Evolutionary conservation across 2,329 filamentous ascomycete species (phyloP), one percentile per base, ranked within the genome.

Genomic region (Penicillium aurantiogriseum): DNA sequence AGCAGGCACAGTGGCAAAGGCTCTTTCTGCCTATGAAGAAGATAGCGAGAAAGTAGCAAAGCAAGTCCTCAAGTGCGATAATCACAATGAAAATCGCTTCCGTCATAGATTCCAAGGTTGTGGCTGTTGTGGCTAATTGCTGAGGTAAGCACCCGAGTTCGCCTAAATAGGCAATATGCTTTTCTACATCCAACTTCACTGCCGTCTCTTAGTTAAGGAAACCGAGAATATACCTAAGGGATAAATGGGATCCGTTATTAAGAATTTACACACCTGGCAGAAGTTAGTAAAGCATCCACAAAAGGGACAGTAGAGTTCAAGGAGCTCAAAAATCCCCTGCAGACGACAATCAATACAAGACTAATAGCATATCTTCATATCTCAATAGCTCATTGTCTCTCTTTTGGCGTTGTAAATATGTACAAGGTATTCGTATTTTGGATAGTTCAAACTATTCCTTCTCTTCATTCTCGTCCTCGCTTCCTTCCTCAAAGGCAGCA

Each of bases 81-180:
- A 58, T 60, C 54, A 63, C 51, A 48, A 55, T 53, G 51, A 61
- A 64, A 59, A 35, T 61, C 59, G 42, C 55, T 54, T 58, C 55
- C 59, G 61, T 62, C 64, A 66, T 66, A 46, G 54, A 58, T 31
- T 44, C 21, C 5, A 27, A n/a, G 25, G 25, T 27, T 55, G 59
- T 58, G 59, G 61, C 54, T 25, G 40, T 46, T 54, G 33, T 57
- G 54, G 56, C 58, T 56, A 27, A 36, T 17, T 27, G 21, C 5
- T 58, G 23, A 51, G 31, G 36, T 47, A 47, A 51, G 7, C 31
- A 8, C 19, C 1, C 3, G 3, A 5, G 5, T 13, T 49, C 15
- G 29, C 38, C 43, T 0, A 42, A 43, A 42, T 36, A 42, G 54
- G 49, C 19, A 45, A 31, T 35, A 38, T 52, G n/a, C 27, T 42